Percentiles rank a stretch among this genome's conserved stretches.
These are phyloP conservation scores for Agrostemma githago DNA, from an alignment of 148 eudicot genomes.

Conservation along the genomic window DNA sequence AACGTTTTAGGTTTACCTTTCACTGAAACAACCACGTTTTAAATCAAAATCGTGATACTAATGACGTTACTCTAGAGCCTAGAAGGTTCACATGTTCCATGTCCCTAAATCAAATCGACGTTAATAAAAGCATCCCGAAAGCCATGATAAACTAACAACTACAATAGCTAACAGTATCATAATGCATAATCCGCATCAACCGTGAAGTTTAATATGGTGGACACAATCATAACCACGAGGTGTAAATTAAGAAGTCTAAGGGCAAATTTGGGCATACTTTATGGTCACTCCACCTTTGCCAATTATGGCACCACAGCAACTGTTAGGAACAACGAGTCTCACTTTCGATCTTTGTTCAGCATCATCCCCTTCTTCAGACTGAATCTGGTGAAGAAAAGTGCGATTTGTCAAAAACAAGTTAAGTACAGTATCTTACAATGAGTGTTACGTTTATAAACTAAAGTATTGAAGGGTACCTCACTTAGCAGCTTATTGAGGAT, in stretches of 20 bases:
- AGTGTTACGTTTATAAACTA: not conserved
- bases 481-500: constrained; percentile 65
- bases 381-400: constrained; percentile 44
- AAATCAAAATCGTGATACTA: not conserved
- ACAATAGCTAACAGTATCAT: constrained; percentile 1
- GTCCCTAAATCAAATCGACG: not conserved
- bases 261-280: constrained; percentile 46
- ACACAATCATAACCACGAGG: constrained; percentile 2
- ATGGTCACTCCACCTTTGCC: constrained; percentile 93
- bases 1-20: not conserved
- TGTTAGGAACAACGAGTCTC: constrained; percentile 81
- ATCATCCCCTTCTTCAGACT: constrained; percentile 65
- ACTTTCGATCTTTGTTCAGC: constrained; percentile 59
- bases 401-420: constrained; percentile 3
- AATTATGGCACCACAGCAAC: constrained; percentile 95
- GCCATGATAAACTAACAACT: not conserved
- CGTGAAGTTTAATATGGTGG: not conserved
- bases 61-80: too few species aligned
- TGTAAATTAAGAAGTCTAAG: constrained; percentile 11
- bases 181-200: not conserved
- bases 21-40: not conserved
- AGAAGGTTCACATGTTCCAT: not conserved
- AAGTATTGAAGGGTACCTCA: constrained; percentile 49
- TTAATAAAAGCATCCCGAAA: not conserved
- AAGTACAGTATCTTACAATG: not conserved